phyloP scores from a whole-genome alignment of 768 basidiomycete species.

The Rubroboletus pulcherrimus region DNA sequence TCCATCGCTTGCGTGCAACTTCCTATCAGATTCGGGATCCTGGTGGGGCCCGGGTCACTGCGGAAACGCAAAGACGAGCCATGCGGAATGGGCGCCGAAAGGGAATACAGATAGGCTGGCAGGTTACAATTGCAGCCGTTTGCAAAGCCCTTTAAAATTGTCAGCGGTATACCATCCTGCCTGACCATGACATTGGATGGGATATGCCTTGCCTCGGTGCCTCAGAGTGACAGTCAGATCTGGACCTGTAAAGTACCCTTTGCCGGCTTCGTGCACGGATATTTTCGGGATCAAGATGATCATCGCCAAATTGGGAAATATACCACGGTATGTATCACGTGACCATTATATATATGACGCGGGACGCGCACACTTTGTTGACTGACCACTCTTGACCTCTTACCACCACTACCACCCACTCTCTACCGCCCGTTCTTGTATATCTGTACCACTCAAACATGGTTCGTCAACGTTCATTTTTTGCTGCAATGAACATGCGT shows the following conservation, averaged over 20 bases:
- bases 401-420: conserved; percentile 23
- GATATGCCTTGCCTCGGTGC: conserved; percentile 88
- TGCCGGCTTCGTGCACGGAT: conserved; percentile 43
- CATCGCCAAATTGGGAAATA: conserved; percentile 17
- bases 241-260: conserved; percentile 85
- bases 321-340: conserved; percentile 23
- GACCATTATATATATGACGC: conserved; percentile 34
- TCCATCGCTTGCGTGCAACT: background rate
- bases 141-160: too few relatives aligned
- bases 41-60: too few relatives aligned
- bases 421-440: conserved; percentile 8
- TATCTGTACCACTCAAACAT: conserved; percentile 24
- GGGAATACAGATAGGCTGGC: too few relatives aligned
- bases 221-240: conserved; percentile 76
- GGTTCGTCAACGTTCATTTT: conserved; percentile 17
- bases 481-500: background rate
- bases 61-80: too few relatives aligned
- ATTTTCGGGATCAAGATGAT: conserved; percentile 3
- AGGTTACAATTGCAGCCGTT: too few relatives aligned
- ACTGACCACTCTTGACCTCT: conserved; percentile 27
- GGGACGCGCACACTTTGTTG: conserved; percentile 31
- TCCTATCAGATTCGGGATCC: too few relatives aligned
- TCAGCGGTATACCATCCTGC: conserved; percentile 55
- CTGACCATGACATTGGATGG: conserved; percentile 79
- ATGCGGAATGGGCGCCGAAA: too few relatives aligned